A percentile compares a stretch with the other conserved stretches of the same genome.
Evolutionary conservation across 2,329 filamentous ascomycete genomes (phyloP).

Genomic region (Aplosporella prunicola): DNA sequence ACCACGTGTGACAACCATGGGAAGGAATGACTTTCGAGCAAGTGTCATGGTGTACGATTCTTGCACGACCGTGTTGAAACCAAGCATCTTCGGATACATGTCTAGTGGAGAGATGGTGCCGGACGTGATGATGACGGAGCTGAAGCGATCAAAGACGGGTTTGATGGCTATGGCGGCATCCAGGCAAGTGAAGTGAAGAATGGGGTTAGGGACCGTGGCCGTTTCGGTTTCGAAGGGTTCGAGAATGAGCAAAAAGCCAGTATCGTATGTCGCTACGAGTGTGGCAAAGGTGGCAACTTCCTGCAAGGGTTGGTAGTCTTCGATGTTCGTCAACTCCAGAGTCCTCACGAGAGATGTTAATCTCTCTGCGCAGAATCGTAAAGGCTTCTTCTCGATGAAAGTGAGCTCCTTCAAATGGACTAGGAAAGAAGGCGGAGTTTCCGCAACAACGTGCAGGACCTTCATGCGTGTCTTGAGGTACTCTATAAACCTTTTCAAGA

Average conservation of each 20-base stretch:
- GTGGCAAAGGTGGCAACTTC: constrained; percentile 98
- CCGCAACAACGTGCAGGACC: constrained; percentile 91
- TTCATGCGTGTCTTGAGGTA: constrained; percentile 98
- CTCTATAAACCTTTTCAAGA: constrained; percentile 93
- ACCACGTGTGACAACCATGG: constrained; percentile 93
- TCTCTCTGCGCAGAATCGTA: constrained; percentile 89
- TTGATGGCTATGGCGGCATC: constrained; percentile 98
- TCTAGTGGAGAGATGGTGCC: constrained; percentile 94
- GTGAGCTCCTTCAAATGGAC: constrained; percentile 90
- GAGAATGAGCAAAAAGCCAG: constrained; percentile 89
- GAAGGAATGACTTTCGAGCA: constrained; percentile 85
- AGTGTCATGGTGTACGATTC: constrained; percentile 98
- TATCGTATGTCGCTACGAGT: constrained; percentile 91
- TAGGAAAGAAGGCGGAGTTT: constrained; percentile 90
- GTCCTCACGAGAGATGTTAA: constrained; percentile 91
- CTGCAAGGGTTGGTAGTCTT: constrained; percentile 93
- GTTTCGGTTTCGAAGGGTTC: constrained; percentile 95
- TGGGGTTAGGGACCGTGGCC: constrained; percentile 88
- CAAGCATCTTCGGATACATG: constrained; percentile 99
- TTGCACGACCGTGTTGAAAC: constrained; percentile 84
- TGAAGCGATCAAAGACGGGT: constrained; percentile 93
- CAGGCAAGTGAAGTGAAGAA: constrained; percentile 94
- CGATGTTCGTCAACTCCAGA: constrained; percentile 90
- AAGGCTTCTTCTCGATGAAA: constrained; percentile 92
- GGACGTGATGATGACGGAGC: constrained; percentile 96